These are phyloP conservation scores for Starmerella asiatica DNA, from an alignment of 805 yeast genomes.

Conservation along the genomic window DNA sequence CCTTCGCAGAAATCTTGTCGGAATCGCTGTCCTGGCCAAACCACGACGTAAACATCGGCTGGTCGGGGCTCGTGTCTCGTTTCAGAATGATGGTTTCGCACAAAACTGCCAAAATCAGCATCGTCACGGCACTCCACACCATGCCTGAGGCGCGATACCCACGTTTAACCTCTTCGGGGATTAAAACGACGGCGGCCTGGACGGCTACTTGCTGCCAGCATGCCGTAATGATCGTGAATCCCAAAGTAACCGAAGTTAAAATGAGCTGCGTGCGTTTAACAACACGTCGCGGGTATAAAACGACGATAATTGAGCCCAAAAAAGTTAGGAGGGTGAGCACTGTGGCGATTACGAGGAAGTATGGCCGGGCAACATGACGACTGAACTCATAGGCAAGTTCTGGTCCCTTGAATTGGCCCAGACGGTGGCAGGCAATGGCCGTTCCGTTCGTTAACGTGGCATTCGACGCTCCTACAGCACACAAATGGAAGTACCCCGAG, in stretches of 20 bases:
- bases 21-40: too few relatives aligned
- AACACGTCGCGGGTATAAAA: not conserved
- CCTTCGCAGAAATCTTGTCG: too few relatives aligned
- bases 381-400: conserved; percentile 10
- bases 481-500: conserved; percentile 11
- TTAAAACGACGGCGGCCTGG: conserved; percentile 14
- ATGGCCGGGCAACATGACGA: conserved; percentile 14
- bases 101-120: conserved; percentile 5
- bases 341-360: conserved; percentile 11
- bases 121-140: conserved; percentile 14
- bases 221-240: conserved; percentile 10
- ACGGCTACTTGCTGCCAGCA: conserved; percentile 21
- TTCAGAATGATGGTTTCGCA: not conserved
- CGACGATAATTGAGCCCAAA: not conserved
- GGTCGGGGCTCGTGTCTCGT: too few relatives aligned
- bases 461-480: not conserved
- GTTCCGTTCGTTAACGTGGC: not conserved
- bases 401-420: conserved; percentile 1
- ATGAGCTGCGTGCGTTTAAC: not conserved
- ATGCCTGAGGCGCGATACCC: conserved; percentile 17
- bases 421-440: not conserved
- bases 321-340: conserved; percentile 2
- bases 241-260: conserved; percentile 3
- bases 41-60: too few relatives aligned
- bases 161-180: conserved; percentile 5